Conservation (phyloP, 2,329 filamentous ascomycete species). For the Anisogramma anomala region DNA sequence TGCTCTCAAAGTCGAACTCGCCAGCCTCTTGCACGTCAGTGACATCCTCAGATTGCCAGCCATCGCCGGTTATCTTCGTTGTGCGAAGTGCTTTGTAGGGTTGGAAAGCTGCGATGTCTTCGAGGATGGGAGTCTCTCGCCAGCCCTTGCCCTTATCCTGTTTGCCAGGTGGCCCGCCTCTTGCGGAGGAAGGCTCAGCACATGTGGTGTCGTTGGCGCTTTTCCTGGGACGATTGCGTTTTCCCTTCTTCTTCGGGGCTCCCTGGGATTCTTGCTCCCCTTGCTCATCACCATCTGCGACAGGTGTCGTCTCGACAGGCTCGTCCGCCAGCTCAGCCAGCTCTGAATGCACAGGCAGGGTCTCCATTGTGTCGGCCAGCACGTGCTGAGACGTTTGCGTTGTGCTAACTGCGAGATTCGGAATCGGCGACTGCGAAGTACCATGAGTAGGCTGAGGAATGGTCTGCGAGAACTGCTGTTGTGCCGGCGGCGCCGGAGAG, state of each 20-base stretch:
- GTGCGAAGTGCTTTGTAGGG: conserved; percentile 51
- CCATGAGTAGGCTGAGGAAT: conserved; percentile 3
- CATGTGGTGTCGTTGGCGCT: conserved; percentile 22
- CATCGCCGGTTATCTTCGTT: conserved; percentile 47
- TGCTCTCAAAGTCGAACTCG: conserved; percentile 87
- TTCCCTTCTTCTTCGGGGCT: conserved; percentile 21
- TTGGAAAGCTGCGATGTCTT: conserved; percentile 51
- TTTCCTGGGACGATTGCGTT: conserved; percentile 22
- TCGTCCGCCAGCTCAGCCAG: conserved; percentile 15
- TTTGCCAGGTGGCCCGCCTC: conserved; percentile 17
- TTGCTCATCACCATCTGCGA: conserved; percentile 15
- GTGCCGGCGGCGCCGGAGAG: conserved; percentile 18
- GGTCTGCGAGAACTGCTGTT: conserved; percentile 11
- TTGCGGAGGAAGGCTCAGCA: conserved; percentile 16
- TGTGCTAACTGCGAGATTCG: conserved; percentile 7
- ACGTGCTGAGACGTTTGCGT: conserved; percentile 16
- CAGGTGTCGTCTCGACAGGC: conserved; percentile 13
- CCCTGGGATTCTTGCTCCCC: conserved; percentile 17
- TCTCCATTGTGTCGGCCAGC: conserved; percentile 17
- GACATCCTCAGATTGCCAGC: conserved; percentile 92
- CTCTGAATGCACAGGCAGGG: conserved; percentile 18
- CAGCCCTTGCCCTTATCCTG: conserved; percentile 44
- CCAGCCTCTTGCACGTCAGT: conserved; percentile 88
- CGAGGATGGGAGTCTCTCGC: conserved; percentile 48
- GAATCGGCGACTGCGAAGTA: conserved; percentile 4